Evolutionary conservation across 352 stramenopile species (phyloP), one percentile per base, ranked within the genome.

Genomic region (Phytophthora cactorum): DNA sequence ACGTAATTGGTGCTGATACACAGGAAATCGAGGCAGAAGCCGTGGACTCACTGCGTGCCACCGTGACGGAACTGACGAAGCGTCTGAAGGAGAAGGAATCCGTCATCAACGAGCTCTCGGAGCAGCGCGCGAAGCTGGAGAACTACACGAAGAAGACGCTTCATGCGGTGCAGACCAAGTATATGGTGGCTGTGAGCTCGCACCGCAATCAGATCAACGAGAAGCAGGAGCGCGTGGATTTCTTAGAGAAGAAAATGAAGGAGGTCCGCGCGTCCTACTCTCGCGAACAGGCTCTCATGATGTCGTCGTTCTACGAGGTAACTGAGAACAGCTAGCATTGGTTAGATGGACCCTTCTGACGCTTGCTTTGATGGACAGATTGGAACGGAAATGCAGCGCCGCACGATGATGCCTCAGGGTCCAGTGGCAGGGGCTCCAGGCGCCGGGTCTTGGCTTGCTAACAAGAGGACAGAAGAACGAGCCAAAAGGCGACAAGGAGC

Each of bases 111-210:
- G 88, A 95, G 61, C 75, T 96, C 15, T 86, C 86, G 3, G 86
- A 95, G 70, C 86, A 96, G 71, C 82, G 86, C 34, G 75, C 88
- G 10, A 96, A 96, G 70, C 79, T 96, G 31, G 89, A 96, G 67
- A 96, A 91, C 44, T 96, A 96, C 79, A 96, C 89, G 5, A 93
- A 93, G 73, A 96, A 96, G 70, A 96, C 89, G 29, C 81, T 96
- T 39, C 86, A 96, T 68, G 86, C 86, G n/a, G 88, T 96, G 43
- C 89, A 96, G 72, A 95, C 84, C 59, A 96, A 96, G 76, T 96
- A 96, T 73, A 95, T 95, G 86, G 87, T 96, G 29, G 85, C 88
- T 9, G 86, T 96, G 49, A 95, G 87, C 58, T 93, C 88, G 4
- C 88, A 96, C 59, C 86, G 86, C 60, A 96, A 96, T 74, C 89